Conservation (phyloP, 1,139 yeast species). For the Geotrichum restrictum region DNA sequence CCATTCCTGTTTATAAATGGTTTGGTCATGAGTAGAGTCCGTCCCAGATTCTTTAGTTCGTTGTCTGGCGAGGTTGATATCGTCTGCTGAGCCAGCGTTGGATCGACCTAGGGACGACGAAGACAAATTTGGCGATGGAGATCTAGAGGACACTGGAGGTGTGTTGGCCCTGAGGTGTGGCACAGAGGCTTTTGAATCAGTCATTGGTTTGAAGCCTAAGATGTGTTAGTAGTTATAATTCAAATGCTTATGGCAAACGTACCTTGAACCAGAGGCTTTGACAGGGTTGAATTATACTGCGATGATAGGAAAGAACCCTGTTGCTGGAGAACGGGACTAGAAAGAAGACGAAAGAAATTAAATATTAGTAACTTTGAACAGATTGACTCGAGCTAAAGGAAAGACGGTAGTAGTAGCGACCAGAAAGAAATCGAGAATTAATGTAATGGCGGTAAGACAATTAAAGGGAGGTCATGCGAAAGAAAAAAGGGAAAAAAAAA, state of each 20-base stretch:
- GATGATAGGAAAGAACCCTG: constrained; percentile 5
- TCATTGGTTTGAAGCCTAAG: constrained; percentile 7
- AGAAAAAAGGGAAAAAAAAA: background rate
- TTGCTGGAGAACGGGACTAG: constrained; percentile 2
- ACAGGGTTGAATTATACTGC: background rate
- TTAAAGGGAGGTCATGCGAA: background rate
- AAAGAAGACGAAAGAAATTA: background rate
- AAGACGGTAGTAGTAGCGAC: background rate
- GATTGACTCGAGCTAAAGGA: background rate
- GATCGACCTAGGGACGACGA: constrained; percentile 7
- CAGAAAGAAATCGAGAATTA: background rate
- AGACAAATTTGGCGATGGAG: constrained; percentile 15
- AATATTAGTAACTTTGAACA: background rate
- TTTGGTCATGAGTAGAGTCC: background rate
- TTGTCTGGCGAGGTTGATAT: background rate
- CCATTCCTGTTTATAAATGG: constrained; percentile 27
- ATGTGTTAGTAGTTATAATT: background rate
- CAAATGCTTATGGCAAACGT: background rate
- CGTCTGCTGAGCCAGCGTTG: constrained; percentile 1
- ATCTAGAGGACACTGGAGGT: constrained; percentile 11
- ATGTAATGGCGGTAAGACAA: background rate
- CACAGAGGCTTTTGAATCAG: constrained; percentile 5
- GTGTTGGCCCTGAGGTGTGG: constrained; percentile 10
- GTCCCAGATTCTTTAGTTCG: constrained; percentile 4
- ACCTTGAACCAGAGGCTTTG: constrained; percentile 12